Conservation (phyloP, 1,284 basidiomycete genomes). For the Sanghuangporus baumii region DNA sequence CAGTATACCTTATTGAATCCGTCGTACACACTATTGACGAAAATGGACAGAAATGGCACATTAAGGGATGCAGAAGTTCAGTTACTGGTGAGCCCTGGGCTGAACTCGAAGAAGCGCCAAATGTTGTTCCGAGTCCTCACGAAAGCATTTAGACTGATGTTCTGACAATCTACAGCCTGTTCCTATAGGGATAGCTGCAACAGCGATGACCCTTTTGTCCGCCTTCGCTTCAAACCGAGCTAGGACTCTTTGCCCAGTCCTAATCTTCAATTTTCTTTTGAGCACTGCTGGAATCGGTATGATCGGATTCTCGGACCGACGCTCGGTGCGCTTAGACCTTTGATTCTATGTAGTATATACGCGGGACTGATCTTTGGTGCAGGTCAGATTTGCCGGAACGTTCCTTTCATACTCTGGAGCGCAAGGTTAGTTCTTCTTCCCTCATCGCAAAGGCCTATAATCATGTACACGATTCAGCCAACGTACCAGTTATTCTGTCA, state of each 20-base stretch:
- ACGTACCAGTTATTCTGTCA: conserved; percentile 7
- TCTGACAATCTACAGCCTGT: background rate
- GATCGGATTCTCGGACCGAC: conserved; percentile 25
- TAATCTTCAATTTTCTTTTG: conserved; percentile 28
- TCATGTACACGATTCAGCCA: background rate
- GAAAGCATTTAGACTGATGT: background rate
- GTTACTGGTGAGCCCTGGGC: background rate
- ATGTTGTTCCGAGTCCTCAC: background rate
- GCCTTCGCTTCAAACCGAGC: conserved; percentile 31
- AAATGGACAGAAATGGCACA: background rate
- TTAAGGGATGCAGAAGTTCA: background rate
- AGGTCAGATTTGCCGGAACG: conserved; percentile 8
- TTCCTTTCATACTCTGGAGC: conserved; percentile 9
- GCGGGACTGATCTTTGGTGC: conserved; percentile 3
- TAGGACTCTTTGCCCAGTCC: conserved; percentile 28
- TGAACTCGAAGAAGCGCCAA: background rate
- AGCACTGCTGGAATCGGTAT: conserved; percentile 31
- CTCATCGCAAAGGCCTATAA: background rate
- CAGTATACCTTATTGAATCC: background rate
- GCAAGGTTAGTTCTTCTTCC: background rate
- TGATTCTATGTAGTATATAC: conserved; percentile 31
- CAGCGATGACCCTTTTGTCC: conserved; percentile 28
- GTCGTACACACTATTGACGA: background rate
- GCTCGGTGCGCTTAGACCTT: conserved; percentile 29
- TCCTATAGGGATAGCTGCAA: conserved; percentile 33